Evolutionary conservation across 306 rosid genomes (phyloP).

Genomic region (Citrullus colocynthis): DNA sequence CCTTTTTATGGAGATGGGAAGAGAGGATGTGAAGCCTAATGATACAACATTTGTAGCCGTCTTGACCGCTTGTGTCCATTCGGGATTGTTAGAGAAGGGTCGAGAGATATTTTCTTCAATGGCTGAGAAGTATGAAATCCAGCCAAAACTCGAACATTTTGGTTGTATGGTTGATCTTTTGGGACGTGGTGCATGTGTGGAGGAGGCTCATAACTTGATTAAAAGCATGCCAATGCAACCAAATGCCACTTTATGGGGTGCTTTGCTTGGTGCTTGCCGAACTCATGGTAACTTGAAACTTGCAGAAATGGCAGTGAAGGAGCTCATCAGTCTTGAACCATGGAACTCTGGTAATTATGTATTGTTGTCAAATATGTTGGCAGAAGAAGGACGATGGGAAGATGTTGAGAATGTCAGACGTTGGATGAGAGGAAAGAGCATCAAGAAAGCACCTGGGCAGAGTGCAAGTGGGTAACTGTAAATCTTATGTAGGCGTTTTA

Average conservation of each 20-base stretch:
- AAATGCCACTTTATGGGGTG: conserved; percentile 72
- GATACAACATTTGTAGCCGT: conserved; percentile 55
- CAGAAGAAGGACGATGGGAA: conserved; percentile 71
- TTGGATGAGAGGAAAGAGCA: conserved; percentile 35
- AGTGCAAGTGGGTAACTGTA: conserved; percentile 36
- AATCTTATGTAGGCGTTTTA: background rate
- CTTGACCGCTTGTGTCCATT: conserved; percentile 64
- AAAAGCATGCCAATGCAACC: conserved; percentile 56
- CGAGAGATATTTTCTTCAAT: conserved; percentile 49
- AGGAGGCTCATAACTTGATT: conserved; percentile 55
- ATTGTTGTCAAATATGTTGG: conserved; percentile 61
- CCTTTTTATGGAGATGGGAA: conserved; percentile 55
- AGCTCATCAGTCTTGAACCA: conserved; percentile 59
- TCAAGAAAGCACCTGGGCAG: conserved; percentile 61
- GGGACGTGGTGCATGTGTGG: conserved; percentile 46
- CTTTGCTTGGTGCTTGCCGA: conserved; percentile 73
- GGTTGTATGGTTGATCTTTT: conserved; percentile 79
- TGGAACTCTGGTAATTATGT: conserved; percentile 78
- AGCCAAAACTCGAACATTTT: conserved; percentile 63
- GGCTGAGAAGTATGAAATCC: conserved; percentile 21
- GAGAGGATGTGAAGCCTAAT: conserved; percentile 31
- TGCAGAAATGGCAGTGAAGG: conserved; percentile 49
- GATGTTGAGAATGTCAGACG: conserved; percentile 65
- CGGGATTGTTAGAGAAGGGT: conserved; percentile 59
- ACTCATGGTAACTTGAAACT: conserved; percentile 47